Evolutionary conservation across 2,329 filamentous ascomycete species (phyloP).

Genomic region (Macrophomina phaseolina): DNA sequence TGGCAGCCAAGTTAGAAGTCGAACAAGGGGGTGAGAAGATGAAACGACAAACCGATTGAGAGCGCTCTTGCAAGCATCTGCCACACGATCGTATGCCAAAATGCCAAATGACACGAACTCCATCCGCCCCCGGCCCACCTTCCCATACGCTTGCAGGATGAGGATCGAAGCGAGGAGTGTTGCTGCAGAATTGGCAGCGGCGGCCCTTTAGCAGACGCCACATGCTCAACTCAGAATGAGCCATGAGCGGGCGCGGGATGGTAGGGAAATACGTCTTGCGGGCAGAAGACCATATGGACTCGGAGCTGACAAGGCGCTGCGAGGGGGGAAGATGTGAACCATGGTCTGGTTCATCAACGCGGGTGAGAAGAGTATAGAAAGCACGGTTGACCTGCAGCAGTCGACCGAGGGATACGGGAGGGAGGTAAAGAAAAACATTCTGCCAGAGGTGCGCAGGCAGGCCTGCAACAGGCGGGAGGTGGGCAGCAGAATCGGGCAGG

Average conservation of each 20-base stretch:
- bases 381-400: conserved; percentile 71
- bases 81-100: conserved; percentile 73
- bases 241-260: conserved; percentile 71
- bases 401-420: conserved; percentile 67
- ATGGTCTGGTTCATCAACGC: conserved; percentile 41
- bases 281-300: conserved; percentile 73
- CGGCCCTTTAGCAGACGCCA: conserved; percentile 70
- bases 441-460: conserved; percentile 72
- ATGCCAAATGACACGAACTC: conserved; percentile 71
- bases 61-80: conserved; percentile 64
- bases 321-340: conserved; percentile 38
- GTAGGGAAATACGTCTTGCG: conserved; percentile 68
- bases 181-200: conserved; percentile 72
- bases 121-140: conserved; percentile 65
- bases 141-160: conserved; percentile 55
- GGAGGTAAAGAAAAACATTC: conserved; percentile 69
- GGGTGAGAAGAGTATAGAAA: conserved; percentile 61
- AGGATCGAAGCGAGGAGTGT: conserved; percentile 37
- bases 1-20: conserved; percentile 44
- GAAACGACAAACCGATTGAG: conserved; percentile 65
- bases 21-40: conserved; percentile 32
- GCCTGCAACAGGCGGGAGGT: conserved; percentile 39
- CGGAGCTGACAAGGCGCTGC: conserved; percentile 58
- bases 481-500: conserved; percentile 27
- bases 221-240: conserved; percentile 74